Percentiles rank a stretch among this genome's conserved stretches.
phyloP scores from a whole-genome alignment of 2,329 filamentous ascomycete genomes.

The Arthrobotrys pseudoclavata region DNA sequence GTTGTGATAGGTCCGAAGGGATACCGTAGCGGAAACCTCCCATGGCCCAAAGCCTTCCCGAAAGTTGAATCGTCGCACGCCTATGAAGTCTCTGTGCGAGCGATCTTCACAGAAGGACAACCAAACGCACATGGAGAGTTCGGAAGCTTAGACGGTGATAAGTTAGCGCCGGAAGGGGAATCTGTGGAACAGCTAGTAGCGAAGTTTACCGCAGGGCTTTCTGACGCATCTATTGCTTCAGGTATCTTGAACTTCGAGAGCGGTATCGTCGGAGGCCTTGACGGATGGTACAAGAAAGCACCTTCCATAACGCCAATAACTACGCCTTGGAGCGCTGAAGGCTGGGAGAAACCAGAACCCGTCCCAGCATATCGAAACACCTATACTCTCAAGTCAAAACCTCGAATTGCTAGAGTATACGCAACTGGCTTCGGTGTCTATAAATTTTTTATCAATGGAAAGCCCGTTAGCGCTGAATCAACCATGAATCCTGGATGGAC shows the following conservation, averaged over 20 bases:
- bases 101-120: slow-evolving; percentile 12
- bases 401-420: slow-evolving; percentile 36
- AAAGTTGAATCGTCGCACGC: slow-evolving; percentile 20
- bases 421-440: slow-evolving; percentile 51
- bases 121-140: background rate
- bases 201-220: slow-evolving; percentile 2
- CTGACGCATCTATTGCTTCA: slow-evolving; percentile 14
- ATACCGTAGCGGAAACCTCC: slow-evolving; percentile 37
- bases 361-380: slow-evolving; percentile 42
- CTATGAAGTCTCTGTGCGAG: slow-evolving; percentile 35
- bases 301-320: slow-evolving; percentile 38
- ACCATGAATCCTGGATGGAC: slow-evolving; percentile 55
- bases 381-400: slow-evolving; percentile 31
- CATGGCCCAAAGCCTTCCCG: slow-evolving; percentile 44
- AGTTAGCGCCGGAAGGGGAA: slow-evolving; percentile 3
- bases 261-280: slow-evolving; percentile 39
- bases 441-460: slow-evolving; percentile 44
- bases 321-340: slow-evolving; percentile 38
- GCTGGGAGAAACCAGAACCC: slow-evolving; percentile 43
- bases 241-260: slow-evolving; percentile 34
- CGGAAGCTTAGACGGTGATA: slow-evolving; percentile 17
- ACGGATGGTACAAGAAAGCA: slow-evolving; percentile 34
- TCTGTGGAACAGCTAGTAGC: slow-evolving; percentile 7
- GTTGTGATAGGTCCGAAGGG: slow-evolving; percentile 32
- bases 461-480: slow-evolving; percentile 34